Percentiles rank a stretch among this genome's conserved stretches.
Conservation (phyloP, 805 yeast species). For the Candida nemodendra region DNA sequence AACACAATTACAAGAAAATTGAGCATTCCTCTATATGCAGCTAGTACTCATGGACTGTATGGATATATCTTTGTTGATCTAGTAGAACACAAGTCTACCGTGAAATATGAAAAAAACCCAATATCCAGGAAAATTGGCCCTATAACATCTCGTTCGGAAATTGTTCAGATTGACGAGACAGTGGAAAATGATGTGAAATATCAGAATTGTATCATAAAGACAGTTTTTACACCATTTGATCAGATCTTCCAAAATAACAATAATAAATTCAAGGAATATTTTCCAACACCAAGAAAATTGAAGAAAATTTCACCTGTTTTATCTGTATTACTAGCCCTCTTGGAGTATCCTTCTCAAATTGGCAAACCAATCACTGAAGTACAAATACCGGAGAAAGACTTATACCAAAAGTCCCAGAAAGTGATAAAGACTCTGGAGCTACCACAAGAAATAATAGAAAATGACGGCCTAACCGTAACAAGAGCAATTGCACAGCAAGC, state of each 20-base stretch:
- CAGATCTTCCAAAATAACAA: slow-evolving; percentile 34
- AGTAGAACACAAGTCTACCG: slow-evolving; percentile 55
- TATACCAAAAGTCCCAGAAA: slow-evolving; percentile 31
- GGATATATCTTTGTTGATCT: slow-evolving; percentile 83
- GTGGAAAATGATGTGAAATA: slow-evolving; percentile 36
- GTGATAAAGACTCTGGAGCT: slow-evolving; percentile 39
- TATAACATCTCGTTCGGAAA: slow-evolving; percentile 40
- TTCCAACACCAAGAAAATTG: slow-evolving; percentile 35
- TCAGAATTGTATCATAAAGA: slow-evolving; percentile 39
- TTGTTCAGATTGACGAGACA: slow-evolving; percentile 37
- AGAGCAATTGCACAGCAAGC: slow-evolving; percentile 47
- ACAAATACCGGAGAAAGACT: slow-evolving; percentile 23
- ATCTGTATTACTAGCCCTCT: slow-evolving; percentile 58
- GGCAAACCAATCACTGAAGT: slow-evolving; percentile 25
- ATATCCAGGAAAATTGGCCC: slow-evolving; percentile 52
- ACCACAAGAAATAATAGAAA: slow-evolving; percentile 43
- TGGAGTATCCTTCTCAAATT: slow-evolving; percentile 38
- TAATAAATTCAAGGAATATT: slow-evolving; percentile 31
- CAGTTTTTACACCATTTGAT: slow-evolving; percentile 37
- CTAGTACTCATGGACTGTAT: slow-evolving; percentile 74
- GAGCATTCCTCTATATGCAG: slow-evolving; percentile 63
- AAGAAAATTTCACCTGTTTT: slow-evolving; percentile 53
- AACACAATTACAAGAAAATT: slow-evolving; percentile 56
- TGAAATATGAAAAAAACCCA: slow-evolving; percentile 50
- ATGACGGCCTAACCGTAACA: slow-evolving; percentile 36